Base-by-base conservation (phyloP, 2,329 filamentous ascomycete genomes). In the Fusarium sublunatum region DNA sequence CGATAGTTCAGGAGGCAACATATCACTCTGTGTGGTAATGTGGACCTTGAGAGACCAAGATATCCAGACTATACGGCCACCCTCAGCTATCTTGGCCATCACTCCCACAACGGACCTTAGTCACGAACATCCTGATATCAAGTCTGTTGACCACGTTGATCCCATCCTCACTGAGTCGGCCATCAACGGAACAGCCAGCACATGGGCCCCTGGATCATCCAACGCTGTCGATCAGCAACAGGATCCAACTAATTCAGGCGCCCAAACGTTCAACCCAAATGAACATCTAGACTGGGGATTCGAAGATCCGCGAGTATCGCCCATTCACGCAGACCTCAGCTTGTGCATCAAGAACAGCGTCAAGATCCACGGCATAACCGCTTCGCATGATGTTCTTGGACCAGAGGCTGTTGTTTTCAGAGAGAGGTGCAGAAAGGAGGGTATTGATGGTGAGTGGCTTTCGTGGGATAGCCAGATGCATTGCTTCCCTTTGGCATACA, bases 381-480 rank as follows among this genome's bases (percentile, higher is more conserved):
- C 80, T 1, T 79, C 81, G 0, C 77, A 79, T 52, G 85, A 88
- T 57, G 79, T 87, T 0, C 71, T 88, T 3, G 75, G 77, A 0
- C 83, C 84, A 0, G 85, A 87, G 61, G 82, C 79, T 2, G 61
- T 83, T 2, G 60, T 77, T 1, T 83, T 86, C 44, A 69, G 81
- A 6, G 77, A 83, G 3, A 78, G 76, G 50, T 81, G 79, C 7
- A 73, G 75, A 26, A 69, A 79, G 39, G 68, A 73, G 15, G 77
- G 78, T 0, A 77, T 87, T 0, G 44, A 71, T 2, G 85, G 85
- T 0, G 75, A 83, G 52, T 87, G 85, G 86, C 63, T 88, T 36
- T 75, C 84, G 9, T 88, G 85, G 85, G 79, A 84, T 15, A 80
- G 80, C 15, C 82, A 86, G 72, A 87, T 88, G 82, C 85, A 88